Evolutionary conservation across 108 stramenopile species (phyloP).

Genomic region (Nitzschia inconspicua): DNA sequence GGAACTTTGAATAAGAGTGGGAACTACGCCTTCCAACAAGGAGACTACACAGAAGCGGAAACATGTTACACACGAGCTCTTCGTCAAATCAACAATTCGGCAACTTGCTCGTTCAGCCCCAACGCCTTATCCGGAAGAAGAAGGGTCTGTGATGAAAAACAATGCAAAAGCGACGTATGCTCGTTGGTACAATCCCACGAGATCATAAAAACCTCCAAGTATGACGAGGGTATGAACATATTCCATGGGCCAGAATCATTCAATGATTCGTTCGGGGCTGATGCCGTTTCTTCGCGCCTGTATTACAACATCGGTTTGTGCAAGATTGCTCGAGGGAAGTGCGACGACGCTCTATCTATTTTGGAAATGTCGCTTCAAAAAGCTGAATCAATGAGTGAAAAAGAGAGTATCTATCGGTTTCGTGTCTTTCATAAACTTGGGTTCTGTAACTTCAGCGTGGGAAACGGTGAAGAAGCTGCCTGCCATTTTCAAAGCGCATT

Average conservation of each 20-base stretch:
- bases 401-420: background rate
- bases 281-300: slow-evolving; percentile 11
- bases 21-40: background rate
- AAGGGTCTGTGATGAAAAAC: background rate
- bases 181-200: background rate
- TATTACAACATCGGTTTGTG: slow-evolving; percentile 45
- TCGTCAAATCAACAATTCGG: background rate
- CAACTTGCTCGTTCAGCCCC: background rate
- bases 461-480: slow-evolving; percentile 35
- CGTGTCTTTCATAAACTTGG: slow-evolving; percentile 43
- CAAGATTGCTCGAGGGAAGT: background rate
- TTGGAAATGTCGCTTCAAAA: slow-evolving; percentile 9
- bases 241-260: slow-evolving; percentile 31
- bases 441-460: slow-evolving; percentile 47
- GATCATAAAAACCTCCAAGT: slow-evolving; percentile 22
- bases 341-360: slow-evolving; percentile 1
- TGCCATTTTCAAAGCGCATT: slow-evolving; percentile 23
- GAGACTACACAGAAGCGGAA: slow-evolving; percentile 8
- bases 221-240: slow-evolving; percentile 58
- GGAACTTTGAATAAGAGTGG: slow-evolving; percentile 21
- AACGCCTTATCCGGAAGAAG: background rate
- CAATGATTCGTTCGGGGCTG: background rate
- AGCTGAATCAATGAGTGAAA: background rate
- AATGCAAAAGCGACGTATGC: background rate
- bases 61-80: slow-evolving; percentile 5